Evolutionary conservation across 129 eudicot species (phyloP), one percentile per base, ranked within the genome.

Genomic region (Dittrichia graveolens): DNA sequence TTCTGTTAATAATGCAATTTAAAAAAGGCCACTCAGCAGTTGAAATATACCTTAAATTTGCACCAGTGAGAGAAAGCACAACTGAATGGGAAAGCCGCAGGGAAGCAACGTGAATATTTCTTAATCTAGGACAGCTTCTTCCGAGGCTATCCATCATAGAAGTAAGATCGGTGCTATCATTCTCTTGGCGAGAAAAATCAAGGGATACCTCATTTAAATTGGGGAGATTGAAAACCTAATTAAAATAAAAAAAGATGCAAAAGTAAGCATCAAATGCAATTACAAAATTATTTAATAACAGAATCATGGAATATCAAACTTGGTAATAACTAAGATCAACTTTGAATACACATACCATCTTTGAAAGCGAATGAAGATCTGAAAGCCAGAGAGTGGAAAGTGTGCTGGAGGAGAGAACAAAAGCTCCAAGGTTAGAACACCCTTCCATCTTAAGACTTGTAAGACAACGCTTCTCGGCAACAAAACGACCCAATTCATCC

Each of bases 401-500:
- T 37, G 87, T 91, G 39, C 76, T 79, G 60, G 99, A 95, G 81
- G 72, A 81, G 58, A 91, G 82, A 68, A 65, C 72, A 49, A 95
- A 73, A 34, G 90, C 83, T 53, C 96, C 99, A 41, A 95, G 82
- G 85, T 85, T 86, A 37, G 82, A 79, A 84, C 99, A 95, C 38
- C 97, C 94, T 72, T 90, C 97, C 89, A 95, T 81, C 78, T 91
- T 95, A 62, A 95, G 88, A 78, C 80, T 91, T 67, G 90, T 76
- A 35, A 95, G 92, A 64, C 84, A 88, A 42, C 89, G 85, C 37
- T 82, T 95, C 35, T 95, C 99, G 54, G 94, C 83, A 57, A 95
- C 81, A 67, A 95, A 95, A 52, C 99, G 97, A 48, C 94, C 80
- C 85, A 95, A 61, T 68, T 95, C 99, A 78, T 95, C 99, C 87